A percentile compares a stretch with the other conserved stretches of the same genome.
phyloP scores from a whole-genome alignment of 768 basidiomycete species.

The Boletales sp. region DNA sequence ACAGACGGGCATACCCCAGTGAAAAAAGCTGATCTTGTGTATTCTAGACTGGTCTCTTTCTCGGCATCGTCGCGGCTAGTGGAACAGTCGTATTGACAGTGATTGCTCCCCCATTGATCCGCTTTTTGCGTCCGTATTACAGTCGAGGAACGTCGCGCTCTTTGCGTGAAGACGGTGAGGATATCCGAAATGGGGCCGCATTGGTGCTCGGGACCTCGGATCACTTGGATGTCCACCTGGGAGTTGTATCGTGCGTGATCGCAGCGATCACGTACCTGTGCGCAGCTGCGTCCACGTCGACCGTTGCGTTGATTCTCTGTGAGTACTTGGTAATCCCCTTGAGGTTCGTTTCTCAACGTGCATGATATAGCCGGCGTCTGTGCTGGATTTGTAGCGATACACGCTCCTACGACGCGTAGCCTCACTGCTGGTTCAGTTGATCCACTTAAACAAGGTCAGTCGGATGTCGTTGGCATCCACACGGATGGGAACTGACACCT shows the following conservation, averaged over 20 bases:
- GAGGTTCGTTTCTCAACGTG: neutral
- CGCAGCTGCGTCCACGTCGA: conserved; percentile 11
- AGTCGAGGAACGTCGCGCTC: neutral
- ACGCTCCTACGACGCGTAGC: conserved; percentile 20
- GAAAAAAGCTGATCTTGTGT: neutral
- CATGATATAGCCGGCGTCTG: conserved; percentile 10
- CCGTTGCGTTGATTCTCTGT: conserved; percentile 13
- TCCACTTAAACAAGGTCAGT: conserved; percentile 30
- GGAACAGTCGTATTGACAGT: conserved; percentile 16
- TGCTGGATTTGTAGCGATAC: conserved; percentile 12
- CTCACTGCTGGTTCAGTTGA: conserved; percentile 26
- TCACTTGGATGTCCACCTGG: conserved; percentile 26
- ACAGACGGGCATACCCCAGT: too few species aligned
- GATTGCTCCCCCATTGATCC: conserved; percentile 22
- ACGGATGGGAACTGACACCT: neutral
- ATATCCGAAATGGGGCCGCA: neutral
- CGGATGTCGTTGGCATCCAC: neutral
- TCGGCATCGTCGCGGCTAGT: conserved; percentile 15
- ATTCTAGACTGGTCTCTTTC: conserved; percentile 25
- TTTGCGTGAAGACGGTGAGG: neutral
- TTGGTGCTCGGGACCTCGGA: conserved; percentile 15
- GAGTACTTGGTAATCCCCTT: neutral
- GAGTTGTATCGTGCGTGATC: conserved; percentile 17
- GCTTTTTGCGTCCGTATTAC: conserved; percentile 25
- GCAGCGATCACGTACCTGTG: conserved; percentile 10